Evolutionary conservation across 257 asterid genomes (phyloP).

Genomic region (Nicotiana noctiflora): DNA sequence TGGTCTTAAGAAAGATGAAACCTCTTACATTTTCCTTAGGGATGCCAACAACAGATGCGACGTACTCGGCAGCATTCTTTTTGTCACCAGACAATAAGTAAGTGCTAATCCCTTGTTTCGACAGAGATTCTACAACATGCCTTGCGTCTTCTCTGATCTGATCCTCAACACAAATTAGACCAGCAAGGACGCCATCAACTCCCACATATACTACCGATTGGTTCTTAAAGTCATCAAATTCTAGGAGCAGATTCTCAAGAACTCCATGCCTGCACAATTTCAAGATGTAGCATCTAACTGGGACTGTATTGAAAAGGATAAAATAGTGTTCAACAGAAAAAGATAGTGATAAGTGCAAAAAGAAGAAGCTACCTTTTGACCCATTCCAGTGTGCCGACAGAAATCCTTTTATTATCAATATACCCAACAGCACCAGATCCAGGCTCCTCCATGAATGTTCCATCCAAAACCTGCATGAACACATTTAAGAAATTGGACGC

Average conservation of each 20-base stretch:
- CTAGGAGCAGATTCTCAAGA: conserved; percentile 48
- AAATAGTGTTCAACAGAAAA: background rate
- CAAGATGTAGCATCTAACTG: background rate
- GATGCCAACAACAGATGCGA: conserved; percentile 96
- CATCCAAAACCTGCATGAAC: conserved; percentile 60
- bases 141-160: conserved; percentile 95
- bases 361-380: conserved; percentile 55
- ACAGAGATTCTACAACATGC: conserved; percentile 70
- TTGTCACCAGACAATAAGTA: conserved; percentile 97
- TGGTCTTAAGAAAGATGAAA: conserved; percentile 1
- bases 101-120: conserved; percentile 67
- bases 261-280: conserved; percentile 67
- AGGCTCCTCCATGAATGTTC: conserved; percentile 91
- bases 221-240: conserved; percentile 70
- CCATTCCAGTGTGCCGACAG: conserved; percentile 95
- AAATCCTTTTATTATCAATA: conserved; percentile 60
- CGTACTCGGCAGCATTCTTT: conserved; percentile 83
- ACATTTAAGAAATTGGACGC: background rate
- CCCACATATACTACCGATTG: conserved; percentile 94
- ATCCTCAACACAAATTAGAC: conserved; percentile 90
- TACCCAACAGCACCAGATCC: conserved; percentile 96
- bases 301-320: background rate
- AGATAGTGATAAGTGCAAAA: background rate
- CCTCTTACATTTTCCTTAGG: conserved; percentile 75
- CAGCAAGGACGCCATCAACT: conserved; percentile 76